phyloP scores from a whole-genome alignment of 1,284 basidiomycete species.

The Ganoderma multipileum region DNA sequence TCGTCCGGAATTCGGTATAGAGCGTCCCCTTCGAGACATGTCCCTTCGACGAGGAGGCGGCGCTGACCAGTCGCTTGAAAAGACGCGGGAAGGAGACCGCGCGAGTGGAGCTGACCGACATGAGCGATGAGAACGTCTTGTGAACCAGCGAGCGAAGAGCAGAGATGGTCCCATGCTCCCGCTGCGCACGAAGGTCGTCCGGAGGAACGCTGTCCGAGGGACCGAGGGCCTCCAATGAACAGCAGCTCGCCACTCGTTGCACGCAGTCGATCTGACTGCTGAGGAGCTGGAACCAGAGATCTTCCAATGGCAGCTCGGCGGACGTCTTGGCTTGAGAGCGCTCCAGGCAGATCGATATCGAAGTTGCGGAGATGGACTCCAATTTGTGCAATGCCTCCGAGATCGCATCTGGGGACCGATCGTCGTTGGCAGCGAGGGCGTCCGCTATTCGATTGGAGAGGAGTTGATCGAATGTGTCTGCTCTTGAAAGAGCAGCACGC shows the following conservation, averaged over 20 bases:
- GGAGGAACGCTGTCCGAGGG: constrained; percentile 30
- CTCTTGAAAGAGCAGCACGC: constrained; percentile 70
- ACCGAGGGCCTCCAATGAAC: constrained; percentile 38
- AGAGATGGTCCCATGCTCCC: constrained; percentile 49
- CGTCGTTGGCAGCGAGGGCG: constrained; percentile 42
- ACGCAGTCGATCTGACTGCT: constrained; percentile 83
- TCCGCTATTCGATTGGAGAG: constrained; percentile 61
- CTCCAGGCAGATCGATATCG: constrained; percentile 72
- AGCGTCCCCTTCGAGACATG: constrained; percentile 63
- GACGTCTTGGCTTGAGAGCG: constrained; percentile 55
- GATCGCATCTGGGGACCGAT: constrained; percentile 41
- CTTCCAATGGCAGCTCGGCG: constrained; percentile 69
- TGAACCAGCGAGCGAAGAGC: constrained; percentile 81
- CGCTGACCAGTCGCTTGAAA: constrained; percentile 89
- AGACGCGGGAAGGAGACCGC: constrained; percentile 89
- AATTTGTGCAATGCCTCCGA: constrained; percentile 48
- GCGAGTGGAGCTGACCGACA: constrained; percentile 84
- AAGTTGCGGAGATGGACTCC: constrained; percentile 62
- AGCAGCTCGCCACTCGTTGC: constrained; percentile 67
- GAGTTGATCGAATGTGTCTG: constrained; percentile 65
- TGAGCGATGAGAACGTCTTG: constrained; percentile 84
- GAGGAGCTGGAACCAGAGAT: constrained; percentile 91
- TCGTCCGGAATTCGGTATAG: constrained; percentile 91
- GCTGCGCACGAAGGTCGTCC: constrained; percentile 30
- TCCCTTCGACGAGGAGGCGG: constrained; percentile 58